Evolutionary conservation across 169 alveolate genomes (phyloP).

Genomic region (Plasmodium coatneyi): DNA sequence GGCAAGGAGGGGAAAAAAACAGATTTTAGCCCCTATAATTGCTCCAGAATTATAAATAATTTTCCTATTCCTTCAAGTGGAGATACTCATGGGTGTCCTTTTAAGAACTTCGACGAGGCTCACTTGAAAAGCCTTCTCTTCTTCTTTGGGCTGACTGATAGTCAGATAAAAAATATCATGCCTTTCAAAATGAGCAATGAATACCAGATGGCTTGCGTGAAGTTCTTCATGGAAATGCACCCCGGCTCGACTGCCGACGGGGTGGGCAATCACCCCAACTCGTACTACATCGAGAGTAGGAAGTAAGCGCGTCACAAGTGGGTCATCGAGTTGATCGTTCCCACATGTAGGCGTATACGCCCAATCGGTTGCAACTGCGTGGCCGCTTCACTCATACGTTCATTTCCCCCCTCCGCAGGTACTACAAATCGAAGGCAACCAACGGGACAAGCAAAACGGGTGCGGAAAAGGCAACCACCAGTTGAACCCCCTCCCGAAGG

Average conservation of each 20-base stretch:
- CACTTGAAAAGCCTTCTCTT: constrained; percentile 59
- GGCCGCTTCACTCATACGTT: not conserved
- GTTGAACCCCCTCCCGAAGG: not conserved
- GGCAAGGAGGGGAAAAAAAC: constrained; percentile 95
- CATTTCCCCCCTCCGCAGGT: constrained; percentile 15
- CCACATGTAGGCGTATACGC: not conserved
- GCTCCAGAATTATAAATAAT: constrained; percentile 90
- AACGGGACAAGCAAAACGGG: not conserved
- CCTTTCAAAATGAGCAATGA: constrained; percentile 85
- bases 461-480: constrained; percentile 3
- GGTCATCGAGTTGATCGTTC: not conserved
- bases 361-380: not conserved
- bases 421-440: constrained; percentile 47
- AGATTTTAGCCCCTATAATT: constrained; percentile 92
- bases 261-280: constrained; percentile 92
- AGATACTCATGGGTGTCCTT: constrained; percentile 96
- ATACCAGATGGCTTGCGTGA: constrained; percentile 90
- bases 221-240: constrained; percentile 87
- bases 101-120: constrained; percentile 84
- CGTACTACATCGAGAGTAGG: constrained; percentile 85
- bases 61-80: constrained; percentile 91
- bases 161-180: constrained; percentile 81
- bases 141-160: constrained; percentile 75
- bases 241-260: constrained; percentile 91
- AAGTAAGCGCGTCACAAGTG: constrained; percentile 18